These are phyloP conservation scores for Mycena floridula DNA, from an alignment of 768 basidiomycete genomes.

Conservation along the genomic window DNA sequence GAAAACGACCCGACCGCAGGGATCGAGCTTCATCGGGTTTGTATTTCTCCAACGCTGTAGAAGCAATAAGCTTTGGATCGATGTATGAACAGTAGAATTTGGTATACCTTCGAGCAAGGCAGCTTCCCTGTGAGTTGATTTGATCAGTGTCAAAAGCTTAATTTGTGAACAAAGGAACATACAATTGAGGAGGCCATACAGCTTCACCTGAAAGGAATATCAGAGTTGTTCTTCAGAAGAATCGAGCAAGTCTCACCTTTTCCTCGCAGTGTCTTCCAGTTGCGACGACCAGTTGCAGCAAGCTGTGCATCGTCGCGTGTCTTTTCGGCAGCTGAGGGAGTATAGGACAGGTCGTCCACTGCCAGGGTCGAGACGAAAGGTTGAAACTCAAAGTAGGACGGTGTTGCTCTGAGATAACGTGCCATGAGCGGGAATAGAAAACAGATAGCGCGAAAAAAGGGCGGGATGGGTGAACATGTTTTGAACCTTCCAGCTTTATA, in stretches of 20 bases:
- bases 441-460: conserved; percentile 1
- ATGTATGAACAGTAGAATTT: not conserved
- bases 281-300: conserved; percentile 40
- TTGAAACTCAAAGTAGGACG: conserved; percentile 16
- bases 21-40: conserved; percentile 40
- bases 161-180: conserved; percentile 4
- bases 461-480: too few species aligned
- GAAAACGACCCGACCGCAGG: conserved; percentile 40
- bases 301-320: conserved; percentile 24
- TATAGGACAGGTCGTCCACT: conserved; percentile 35
- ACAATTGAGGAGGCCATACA: conserved; percentile 54
- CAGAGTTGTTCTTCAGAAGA: too few species aligned
- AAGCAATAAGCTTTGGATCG: conserved; percentile 12
- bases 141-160: not conserved
- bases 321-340: conserved; percentile 31
- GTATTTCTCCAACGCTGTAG: conserved; percentile 43
- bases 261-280: conserved; percentile 50
- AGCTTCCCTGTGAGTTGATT: conserved; percentile 27
- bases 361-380: conserved; percentile 22
- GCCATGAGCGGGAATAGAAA: not conserved
- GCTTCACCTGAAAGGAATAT: too few species aligned
- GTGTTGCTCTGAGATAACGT: not conserved
- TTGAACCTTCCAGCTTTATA: too few species aligned
- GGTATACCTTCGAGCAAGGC: conserved; percentile 46
- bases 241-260: too few species aligned